Base-by-base conservation (phyloP, 2,329 filamentous ascomycete genomes). In the Emergomyces orientalis region DNA sequence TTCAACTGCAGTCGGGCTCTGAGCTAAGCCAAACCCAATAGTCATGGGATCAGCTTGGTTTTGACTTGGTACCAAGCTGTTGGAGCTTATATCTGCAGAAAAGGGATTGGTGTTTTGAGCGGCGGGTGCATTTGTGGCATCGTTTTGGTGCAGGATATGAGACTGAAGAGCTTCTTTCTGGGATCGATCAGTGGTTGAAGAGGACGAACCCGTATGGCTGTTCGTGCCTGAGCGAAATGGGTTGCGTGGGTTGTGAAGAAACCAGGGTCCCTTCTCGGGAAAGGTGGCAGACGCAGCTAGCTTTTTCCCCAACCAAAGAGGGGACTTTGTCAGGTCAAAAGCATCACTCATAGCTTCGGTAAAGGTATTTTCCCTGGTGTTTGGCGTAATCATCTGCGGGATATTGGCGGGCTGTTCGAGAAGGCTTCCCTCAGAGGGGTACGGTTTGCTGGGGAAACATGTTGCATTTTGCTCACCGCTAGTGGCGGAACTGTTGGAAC, bases 291-390 rank as follows among this genome's bases (percentile, higher is more conserved):
- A 17, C 9, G 52, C 14, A 43, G 58, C 60, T 39, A 64, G 25
- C 51, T 25, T 66, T 34, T 55, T 63, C 27, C 64, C 63, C 30
- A 64, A 27, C 9, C 13, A 49, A 34, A 62, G 17, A 13, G 64
- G 64, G 4, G 64, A 64, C 34, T 62, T 60, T 30, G 59, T 58
- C n/a, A 63, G 25, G 32, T 65, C 62, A 43, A 62, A 66, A 2
- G 60, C 62, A 8, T 60, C 63, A 56, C 61, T 65, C 60, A 65
- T 63, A 32, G 65, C 64, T 60, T 66, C 63, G 9, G 62, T 54
- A 45, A 66, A 65, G 2, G 61, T 41, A n/a, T 39, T 39, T 56
- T 65, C 64, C 30, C 56, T 65, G 5, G 63, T 49, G 47, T 22
- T 58, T 25, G 59, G 60, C 49, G 65, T 55, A 19, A 65, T 22